Base-by-base conservation (phyloP, 2,329 filamentous ascomycete genomes). In the Aspergillus amoenus region DNA sequence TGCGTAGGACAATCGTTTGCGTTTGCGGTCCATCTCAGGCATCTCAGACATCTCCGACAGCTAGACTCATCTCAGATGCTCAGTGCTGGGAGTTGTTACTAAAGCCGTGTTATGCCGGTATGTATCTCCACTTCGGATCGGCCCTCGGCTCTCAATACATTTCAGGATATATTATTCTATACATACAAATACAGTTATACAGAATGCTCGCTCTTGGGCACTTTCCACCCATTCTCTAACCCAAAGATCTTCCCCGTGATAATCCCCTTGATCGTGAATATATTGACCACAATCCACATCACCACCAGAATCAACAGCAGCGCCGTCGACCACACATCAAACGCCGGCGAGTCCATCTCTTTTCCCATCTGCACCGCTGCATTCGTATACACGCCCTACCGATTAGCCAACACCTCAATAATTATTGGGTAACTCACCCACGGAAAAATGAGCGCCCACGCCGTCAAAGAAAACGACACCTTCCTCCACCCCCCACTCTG, bases 381-480 rank as follows among this genome's bases (percentile, higher is more conserved):
- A 40, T 75, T 76, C 3, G 73, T 73, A 55, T 76, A 77, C 0
- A 75, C 72, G 2, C 75, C 75, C 74, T 76, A 39, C 2, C 18
- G 2, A 18, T 18, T 18, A 18, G 18, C 2, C 8, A 52, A 48
- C 7, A 13, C 11, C n/a, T 15, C 21, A 52, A 17, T 40, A 30
- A 34, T 12, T 15, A 37, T 27, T 43, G 12, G 22, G 41, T 17
- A 3, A 65, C 73, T 52, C 50, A 76, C 73, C 73, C 71, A 75
- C 0, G 74, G 74, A 55, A 77, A 77, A 11, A 77, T 67, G 8
- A 76, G 37, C 5, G 71, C 66, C 75, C 74, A 78, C 3, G 66
- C 64, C 5, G 67, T 58, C 47, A 76, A 48, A 1, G 57, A 68
- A 53, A 74, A 77, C 1, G 47, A 57, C 6, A 69, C 63, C 11